Percentiles rank a stretch among this genome's conserved stretches.
phyloP scores from a whole-genome alignment of 805 yeast species.

The Kodamaea fukazawae region DNA sequence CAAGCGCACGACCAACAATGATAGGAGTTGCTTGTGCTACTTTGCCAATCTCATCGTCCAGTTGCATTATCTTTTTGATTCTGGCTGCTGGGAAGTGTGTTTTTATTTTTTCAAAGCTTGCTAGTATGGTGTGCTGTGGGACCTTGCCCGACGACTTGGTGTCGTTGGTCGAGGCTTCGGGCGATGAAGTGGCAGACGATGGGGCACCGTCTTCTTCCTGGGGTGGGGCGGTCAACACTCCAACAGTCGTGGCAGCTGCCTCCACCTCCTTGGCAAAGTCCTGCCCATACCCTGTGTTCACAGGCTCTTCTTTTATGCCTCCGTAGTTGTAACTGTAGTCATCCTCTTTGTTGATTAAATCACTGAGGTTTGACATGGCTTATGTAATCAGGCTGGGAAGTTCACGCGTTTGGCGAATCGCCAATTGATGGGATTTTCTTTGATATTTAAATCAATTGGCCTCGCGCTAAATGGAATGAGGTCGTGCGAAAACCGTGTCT shows the following conservation, averaged over 20 bases:
- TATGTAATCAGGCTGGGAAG: background rate
- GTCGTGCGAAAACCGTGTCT: constrained; percentile 1
- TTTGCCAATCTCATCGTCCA: constrained; percentile 97
- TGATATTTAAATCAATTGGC: constrained; percentile 10
- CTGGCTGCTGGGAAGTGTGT: constrained; percentile 92
- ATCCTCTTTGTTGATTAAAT: constrained; percentile 25
- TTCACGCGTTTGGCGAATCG: background rate
- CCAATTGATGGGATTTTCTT: constrained; percentile 7
- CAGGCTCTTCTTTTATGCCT: constrained; percentile 3
- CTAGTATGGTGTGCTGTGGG: constrained; percentile 31
- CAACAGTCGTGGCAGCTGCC: constrained; percentile 4
- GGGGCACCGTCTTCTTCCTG: background rate
- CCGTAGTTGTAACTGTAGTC: constrained; percentile 16
- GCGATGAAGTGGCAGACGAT: background rate
- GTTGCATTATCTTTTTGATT: constrained; percentile 93
- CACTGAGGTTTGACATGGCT: constrained; percentile 25
- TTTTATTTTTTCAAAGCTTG: constrained; percentile 52
- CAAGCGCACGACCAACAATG: constrained; percentile 94
- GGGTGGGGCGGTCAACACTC: constrained; percentile 6
- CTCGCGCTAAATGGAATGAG: constrained; percentile 6
- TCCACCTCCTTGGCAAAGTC: constrained; percentile 7
- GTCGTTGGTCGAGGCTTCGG: background rate
- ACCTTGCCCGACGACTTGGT: constrained; percentile 15
- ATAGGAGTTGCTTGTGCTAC: constrained; percentile 99
- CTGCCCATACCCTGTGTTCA: constrained; percentile 5